Base-by-base conservation (phyloP, 179 eudicot genomes). In the Silene coronaria region DNA sequence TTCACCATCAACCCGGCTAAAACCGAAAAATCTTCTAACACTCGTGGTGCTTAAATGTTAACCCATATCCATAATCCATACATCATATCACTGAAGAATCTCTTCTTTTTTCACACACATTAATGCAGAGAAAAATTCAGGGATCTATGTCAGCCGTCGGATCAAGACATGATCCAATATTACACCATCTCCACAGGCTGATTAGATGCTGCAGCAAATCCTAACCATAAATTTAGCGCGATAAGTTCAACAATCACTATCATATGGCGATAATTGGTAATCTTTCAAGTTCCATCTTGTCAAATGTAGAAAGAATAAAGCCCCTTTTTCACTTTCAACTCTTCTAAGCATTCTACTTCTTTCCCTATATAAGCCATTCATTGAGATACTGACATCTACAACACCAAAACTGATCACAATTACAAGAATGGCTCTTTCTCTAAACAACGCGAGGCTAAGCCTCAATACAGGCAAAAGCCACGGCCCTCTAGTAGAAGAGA, bases 401-500 rank as follows among this genome's bases (percentile, higher is more conserved):
- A 77, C 62, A 28, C 30, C 61, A 67, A 36, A 64, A 65, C 64
- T 66, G 75, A 4, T 23, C 30, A 81, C 34, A 76, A 0, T 61
- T 4, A 46, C 24, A 70, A n/a, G 17, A 77, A 59, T 78, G 73
- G 19, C 81, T 24, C 79, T 82, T 6, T 82, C 81, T 67, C 51
- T 75, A 32, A 60, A 81, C 55, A 60, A 81, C 42, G 71, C 81
- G 14, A 77, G 78, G 55, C 60, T 65, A 14, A 58, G 74, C 62
- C 28, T 42, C 57, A 79, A 75, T 75, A 34, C 79, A 57, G 65
- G 74, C 57, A 81, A 51, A 58, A 66, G 61, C 67, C 79, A 75
- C 26, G 79, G 79, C 26, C 58, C 72, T 68, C 26, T 74, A 32
- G 76, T 76, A n/a, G 92, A 88, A 55, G 92, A 92, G 70, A 87